These are phyloP conservation scores for Leccinum subgranulosum DNA, from an alignment of 768 basidiomycete species.

Conservation along the genomic window DNA sequence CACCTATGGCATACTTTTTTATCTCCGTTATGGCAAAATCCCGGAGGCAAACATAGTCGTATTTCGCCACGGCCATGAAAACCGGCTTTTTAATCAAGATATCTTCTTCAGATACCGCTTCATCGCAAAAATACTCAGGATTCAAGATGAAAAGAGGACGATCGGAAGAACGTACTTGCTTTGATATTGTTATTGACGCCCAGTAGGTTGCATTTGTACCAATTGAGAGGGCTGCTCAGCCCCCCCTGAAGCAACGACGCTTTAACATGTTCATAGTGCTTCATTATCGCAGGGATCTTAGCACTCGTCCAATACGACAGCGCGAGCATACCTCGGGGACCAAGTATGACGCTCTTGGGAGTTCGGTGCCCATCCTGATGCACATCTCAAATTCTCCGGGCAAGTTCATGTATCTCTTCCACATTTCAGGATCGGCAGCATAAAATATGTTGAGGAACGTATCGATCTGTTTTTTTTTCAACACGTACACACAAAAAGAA, in stretches of 20 bases:
- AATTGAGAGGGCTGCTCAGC: conserved; percentile 34
- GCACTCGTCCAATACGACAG: neutral
- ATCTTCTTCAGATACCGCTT: conserved; percentile 24
- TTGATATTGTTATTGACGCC: conserved; percentile 29
- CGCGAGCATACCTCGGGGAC: conserved; percentile 29
- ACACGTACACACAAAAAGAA: neutral
- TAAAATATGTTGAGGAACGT: conserved; percentile 37
- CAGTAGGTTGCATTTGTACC: conserved; percentile 33
- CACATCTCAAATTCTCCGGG: conserved; percentile 35
- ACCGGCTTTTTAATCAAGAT: conserved; percentile 33
- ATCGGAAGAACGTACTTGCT: conserved; percentile 20
- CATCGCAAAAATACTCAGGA: neutral
- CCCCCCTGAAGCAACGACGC: conserved; percentile 30
- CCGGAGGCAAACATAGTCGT: conserved; percentile 34
- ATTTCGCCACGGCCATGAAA: conserved; percentile 35
- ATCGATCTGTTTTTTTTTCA: conserved; percentile 30
- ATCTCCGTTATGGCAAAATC: conserved; percentile 23
- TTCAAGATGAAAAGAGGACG: neutral
- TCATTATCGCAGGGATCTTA: conserved; percentile 3
- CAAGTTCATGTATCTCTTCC: conserved; percentile 35
- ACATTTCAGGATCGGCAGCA: conserved; percentile 32
- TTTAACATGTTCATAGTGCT: conserved; percentile 30
- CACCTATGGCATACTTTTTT: conserved; percentile 26
- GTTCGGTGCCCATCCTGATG: conserved; percentile 20
- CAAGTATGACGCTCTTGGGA: conserved; percentile 30